These are phyloP conservation scores for Pneumocystis jirovecii DNA, from an alignment of 1,139 yeast species.

Conservation along the genomic window DNA sequence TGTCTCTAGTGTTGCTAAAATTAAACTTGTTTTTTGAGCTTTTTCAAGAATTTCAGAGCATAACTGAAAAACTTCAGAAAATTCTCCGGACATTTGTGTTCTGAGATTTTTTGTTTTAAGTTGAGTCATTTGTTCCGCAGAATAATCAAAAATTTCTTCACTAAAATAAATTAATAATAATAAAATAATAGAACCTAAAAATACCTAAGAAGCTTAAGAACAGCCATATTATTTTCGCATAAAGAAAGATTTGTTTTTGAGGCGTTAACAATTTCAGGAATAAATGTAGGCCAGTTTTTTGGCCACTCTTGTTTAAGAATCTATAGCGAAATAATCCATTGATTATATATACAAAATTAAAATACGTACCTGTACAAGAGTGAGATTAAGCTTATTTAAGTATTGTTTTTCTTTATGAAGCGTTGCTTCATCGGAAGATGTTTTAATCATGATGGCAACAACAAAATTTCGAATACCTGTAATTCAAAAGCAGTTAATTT, in stretches of 20 bases:
- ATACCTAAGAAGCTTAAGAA: constrained; percentile 48
- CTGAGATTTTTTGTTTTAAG: constrained; percentile 78
- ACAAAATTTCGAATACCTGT: constrained; percentile 78
- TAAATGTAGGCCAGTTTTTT: constrained; percentile 91
- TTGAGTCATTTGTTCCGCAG: constrained; percentile 91
- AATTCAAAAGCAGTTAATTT: not conserved
- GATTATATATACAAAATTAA: not conserved
- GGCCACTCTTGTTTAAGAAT: constrained; percentile 98
- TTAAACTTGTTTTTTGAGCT: constrained; percentile 65
- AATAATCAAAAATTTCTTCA: constrained; percentile 90
- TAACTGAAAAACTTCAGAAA: constrained; percentile 79
- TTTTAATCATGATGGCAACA: constrained; percentile 81
- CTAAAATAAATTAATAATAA: constrained; percentile 24
- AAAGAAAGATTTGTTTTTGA: constrained; percentile 79
- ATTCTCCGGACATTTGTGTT: constrained; percentile 73
- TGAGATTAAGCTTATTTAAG: constrained; percentile 83
- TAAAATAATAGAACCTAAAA: not conserved
- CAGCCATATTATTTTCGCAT: constrained; percentile 94
- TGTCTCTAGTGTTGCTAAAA: constrained; percentile 73
- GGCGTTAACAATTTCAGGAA: constrained; percentile 80
- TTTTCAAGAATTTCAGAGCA: constrained; percentile 88
- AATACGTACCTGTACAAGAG: constrained; percentile 40
- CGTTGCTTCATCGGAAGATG: constrained; percentile 73
- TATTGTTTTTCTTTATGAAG: constrained; percentile 66
- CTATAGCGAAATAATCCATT: constrained; percentile 26